phyloP scores from a whole-genome alignment of 2,329 filamentous ascomycete genomes.

The Teratosphaeriaceae sp. region DNA sequence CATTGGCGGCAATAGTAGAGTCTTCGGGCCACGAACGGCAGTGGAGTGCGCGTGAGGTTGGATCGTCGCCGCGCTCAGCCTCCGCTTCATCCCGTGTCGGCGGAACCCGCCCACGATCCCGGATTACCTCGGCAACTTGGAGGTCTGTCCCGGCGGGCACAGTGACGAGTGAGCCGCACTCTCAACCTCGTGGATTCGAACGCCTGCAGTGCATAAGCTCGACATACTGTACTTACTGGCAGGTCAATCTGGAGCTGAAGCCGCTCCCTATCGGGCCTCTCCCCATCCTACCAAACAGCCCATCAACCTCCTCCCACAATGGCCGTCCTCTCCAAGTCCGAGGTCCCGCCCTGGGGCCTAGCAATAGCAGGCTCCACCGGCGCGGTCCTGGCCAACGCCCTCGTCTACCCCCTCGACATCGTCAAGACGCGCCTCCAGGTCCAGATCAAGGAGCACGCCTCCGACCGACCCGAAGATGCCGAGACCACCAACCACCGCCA shows the following conservation, averaged over 20 bases:
- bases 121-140: too few species aligned
- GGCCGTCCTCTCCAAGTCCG: slow-evolving; percentile 33
- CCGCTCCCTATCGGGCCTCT: background rate
- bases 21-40: too few species aligned
- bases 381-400: slow-evolving; percentile 86
- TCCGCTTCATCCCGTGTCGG: too few species aligned
- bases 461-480: slow-evolving; percentile 24
- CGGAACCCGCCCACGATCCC: too few species aligned
- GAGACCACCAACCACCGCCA: slow-evolving; percentile 53
- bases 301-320: slow-evolving; percentile 10
- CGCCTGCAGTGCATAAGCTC: too few species aligned
- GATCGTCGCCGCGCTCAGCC: too few species aligned
- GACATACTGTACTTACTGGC: background rate
- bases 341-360: slow-evolving; percentile 84
- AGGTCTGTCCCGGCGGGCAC: too few species aligned
- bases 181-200: too few species aligned
- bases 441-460: slow-evolving; percentile 62
- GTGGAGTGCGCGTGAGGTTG: too few species aligned
- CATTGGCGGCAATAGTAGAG: too few species aligned
- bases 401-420: slow-evolving; percentile 95
- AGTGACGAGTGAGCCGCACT: too few species aligned
- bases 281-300: background rate
- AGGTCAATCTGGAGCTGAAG: too few species aligned
- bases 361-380: slow-evolving; percentile 89
- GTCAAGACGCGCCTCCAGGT: slow-evolving; percentile 96